Conservation (phyloP, 1,284 basidiomycete species). For the Moesziomyces parantarcticus region DNA sequence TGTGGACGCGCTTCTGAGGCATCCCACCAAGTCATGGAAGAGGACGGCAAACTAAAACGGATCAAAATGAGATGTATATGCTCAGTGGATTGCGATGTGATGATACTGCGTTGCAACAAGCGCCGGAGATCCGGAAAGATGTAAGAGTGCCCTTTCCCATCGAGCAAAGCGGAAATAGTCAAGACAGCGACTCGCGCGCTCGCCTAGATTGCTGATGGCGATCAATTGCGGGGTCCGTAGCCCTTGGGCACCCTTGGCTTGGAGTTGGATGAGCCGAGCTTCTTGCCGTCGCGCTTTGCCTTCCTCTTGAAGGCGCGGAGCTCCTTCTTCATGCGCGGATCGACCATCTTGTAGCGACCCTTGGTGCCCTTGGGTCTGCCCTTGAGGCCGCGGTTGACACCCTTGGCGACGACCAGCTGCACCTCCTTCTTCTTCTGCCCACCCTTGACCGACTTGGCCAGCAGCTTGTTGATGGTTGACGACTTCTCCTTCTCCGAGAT, state of each 20-base stretch:
- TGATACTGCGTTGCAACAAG: not conserved
- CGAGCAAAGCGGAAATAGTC: too few relatives aligned
- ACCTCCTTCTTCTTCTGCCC: constrained; percentile 77
- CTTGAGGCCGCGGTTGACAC: constrained; percentile 86
- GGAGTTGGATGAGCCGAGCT: constrained; percentile 52
- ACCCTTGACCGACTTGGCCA: constrained; percentile 76
- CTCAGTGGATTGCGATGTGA: not conserved
- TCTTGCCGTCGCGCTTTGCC: constrained; percentile 65
- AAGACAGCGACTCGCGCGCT: too few relatives aligned
- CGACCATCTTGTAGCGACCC: constrained; percentile 71
- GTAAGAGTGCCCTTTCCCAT: too few relatives aligned
- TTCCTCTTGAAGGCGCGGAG: constrained; percentile 62
- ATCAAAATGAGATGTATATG: not conserved
- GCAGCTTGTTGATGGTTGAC: constrained; percentile 88
- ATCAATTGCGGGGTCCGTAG: constrained; percentile 48
- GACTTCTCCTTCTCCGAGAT: constrained; percentile 87
- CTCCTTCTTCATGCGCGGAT: constrained; percentile 66
- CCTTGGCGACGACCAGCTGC: constrained; percentile 92
- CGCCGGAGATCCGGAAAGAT: too few relatives aligned
- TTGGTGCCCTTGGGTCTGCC: constrained; percentile 96
- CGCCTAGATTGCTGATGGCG: not conserved
- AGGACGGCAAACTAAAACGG: too few relatives aligned
- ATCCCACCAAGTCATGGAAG: too few relatives aligned
- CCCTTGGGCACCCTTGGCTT: constrained; percentile 56
- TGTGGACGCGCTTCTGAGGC: too few relatives aligned